These are phyloP conservation scores for Gossypium gossypioides DNA, from an alignment of 441 rosid genomes.

Conservation along the genomic window DNA sequence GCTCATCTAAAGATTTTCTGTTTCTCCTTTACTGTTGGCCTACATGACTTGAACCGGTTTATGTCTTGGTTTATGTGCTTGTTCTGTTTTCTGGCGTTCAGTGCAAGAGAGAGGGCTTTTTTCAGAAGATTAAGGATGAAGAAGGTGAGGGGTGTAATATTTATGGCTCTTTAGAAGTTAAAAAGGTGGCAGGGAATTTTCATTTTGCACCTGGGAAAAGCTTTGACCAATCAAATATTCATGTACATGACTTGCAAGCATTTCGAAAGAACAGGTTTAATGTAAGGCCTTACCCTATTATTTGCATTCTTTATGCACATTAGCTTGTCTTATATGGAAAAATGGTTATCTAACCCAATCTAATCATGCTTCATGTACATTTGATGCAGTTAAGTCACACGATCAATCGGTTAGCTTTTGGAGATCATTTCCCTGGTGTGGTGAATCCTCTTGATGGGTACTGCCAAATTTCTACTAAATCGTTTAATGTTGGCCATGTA, in stretches of 20 bases:
- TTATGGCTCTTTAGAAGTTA: constrained; percentile 85
- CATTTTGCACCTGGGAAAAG: constrained; percentile 98
- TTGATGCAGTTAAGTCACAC: constrained; percentile 69
- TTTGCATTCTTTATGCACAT: constrained; percentile 1
- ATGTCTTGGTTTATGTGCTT: not conserved
- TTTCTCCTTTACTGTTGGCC: not conserved
- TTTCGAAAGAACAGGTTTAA: constrained; percentile 84
- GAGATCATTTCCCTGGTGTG: constrained; percentile 84
- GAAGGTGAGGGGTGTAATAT: constrained; percentile 96
- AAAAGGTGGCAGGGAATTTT: constrained; percentile 92
- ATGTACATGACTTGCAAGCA: constrained; percentile 78
- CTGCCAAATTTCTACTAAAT: constrained; percentile 10
- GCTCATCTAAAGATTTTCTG: not conserved
- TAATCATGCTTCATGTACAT: not conserved
- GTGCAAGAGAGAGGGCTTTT: constrained; percentile 93
- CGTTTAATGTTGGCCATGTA: not conserved
- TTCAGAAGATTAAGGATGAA: constrained; percentile 81
- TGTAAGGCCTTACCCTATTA: constrained; percentile 33
- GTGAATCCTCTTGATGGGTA: constrained; percentile 95
- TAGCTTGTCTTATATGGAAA: not conserved
- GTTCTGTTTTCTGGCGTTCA: constrained; percentile 19
- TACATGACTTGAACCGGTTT: not conserved
- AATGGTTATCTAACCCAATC: not conserved
- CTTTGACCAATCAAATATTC: constrained; percentile 81
- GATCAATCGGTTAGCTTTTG: constrained; percentile 70